phyloP scores from a whole-genome alignment of 257 asterid species.

The Prunella vulgaris region DNA sequence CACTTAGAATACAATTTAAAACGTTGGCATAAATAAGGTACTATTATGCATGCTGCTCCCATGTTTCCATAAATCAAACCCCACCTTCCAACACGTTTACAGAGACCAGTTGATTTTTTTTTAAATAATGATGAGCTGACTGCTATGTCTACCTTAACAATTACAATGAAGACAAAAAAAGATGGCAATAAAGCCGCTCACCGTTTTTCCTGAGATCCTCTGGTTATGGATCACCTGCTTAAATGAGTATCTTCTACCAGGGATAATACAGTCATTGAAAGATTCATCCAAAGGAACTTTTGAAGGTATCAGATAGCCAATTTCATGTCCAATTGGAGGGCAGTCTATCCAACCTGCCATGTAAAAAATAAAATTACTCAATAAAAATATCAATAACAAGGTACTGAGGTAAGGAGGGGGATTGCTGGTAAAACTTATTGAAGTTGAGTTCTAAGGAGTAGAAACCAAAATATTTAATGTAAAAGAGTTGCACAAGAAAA shows the following conservation, averaged over 20 bases:
- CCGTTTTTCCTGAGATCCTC: slow-evolving; percentile 73
- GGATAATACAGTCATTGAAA: slow-evolving; percentile 60
- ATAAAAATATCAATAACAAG: slow-evolving; percentile 6
- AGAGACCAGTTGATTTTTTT: not conserved
- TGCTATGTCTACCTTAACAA: not conserved
- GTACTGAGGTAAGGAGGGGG: not conserved
- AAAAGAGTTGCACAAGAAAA: not conserved
- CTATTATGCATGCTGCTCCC: not conserved
- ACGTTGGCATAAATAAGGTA: too few relatives aligned
- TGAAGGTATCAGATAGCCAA: slow-evolving; percentile 76
- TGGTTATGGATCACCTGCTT: slow-evolving; percentile 86
- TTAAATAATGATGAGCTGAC: not conserved
- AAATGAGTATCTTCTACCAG: slow-evolving; percentile 92
- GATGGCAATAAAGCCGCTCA: slow-evolving; percentile 19
- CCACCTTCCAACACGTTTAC: not conserved
- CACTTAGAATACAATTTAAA: not conserved
- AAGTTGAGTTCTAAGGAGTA: not conserved
- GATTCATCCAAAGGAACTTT: slow-evolving; percentile 91
- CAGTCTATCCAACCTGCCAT: slow-evolving; percentile 95
- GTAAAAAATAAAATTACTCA: not conserved
- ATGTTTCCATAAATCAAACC: not conserved
- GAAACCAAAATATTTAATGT: not conserved
- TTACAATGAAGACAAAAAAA: not conserved
- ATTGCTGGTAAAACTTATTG: not conserved
- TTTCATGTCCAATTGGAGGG: slow-evolving; percentile 76